Base-by-base conservation (phyloP, 2,329 filamentous ascomycete species). In the Aspergillus luchuensis region DNA sequence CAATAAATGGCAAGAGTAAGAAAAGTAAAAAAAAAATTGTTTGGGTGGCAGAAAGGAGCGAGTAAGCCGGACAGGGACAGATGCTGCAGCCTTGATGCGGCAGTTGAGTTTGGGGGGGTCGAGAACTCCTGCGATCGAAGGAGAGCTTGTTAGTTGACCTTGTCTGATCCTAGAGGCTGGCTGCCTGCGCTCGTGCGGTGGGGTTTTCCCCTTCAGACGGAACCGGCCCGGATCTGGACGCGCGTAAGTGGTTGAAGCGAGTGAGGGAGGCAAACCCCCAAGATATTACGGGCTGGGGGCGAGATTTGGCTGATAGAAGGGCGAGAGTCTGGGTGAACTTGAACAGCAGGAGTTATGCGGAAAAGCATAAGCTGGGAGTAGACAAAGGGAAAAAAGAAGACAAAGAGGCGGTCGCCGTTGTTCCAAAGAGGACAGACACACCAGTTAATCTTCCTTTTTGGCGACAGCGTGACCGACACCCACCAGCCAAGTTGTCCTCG, bases 131-230 rank as follows among this genome's bases (percentile, higher is more conserved):
- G 57, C 52, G 60, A 55, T 60, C 50, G 59, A 57, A 48, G 51
- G 53, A 62, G 59, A 62, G 62, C 60, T 64, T 56, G 38, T 45
- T 56, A 23, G 49, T 61, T 45, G 25, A 36, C 45, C 48, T 50
- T 41, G 55, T 54, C 39, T 56, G 59, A 45, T 61, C 52, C 56
- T 63, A 49, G 57, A 63, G 58, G 64, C 63, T 65, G 61, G 60
- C 61, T 62, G 58, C 55, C 60, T 60, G 64, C 60, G 54, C 64
- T 67, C 67, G 66, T 69, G 66, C 66, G 66, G 67, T 67, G 63
- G 66, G 66, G 66, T 65, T 61, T 63, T 59, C 47, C 39, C 49
- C 21, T 58, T 56, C 45, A 58, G 57, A 64, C 63, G 61, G 60
- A 67, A 60, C 66, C 61, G 64, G 61, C 50, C 54, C 57, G 65